These are phyloP conservation scores for Penicillium riverlandense DNA, from an alignment of 495 filamentous ascomycete genomes.

Conservation along the genomic window DNA sequence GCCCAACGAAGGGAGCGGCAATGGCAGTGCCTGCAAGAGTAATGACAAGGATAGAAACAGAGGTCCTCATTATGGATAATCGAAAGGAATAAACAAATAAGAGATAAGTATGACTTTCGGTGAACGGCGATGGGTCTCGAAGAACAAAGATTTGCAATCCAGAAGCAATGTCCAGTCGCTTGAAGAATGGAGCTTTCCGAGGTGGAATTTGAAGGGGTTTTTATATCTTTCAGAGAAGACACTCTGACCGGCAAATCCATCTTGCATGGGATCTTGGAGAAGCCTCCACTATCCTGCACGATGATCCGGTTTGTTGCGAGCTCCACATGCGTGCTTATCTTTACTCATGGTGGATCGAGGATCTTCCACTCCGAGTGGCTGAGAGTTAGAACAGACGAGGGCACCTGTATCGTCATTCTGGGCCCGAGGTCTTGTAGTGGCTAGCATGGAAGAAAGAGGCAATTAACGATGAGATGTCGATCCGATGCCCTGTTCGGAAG, in stretches of 20 bases:
- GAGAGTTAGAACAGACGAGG: not conserved
- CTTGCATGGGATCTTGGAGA: too few species aligned
- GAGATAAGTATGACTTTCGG: not conserved
- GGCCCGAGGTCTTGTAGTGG: too few species aligned
- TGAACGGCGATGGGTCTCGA: not conserved
- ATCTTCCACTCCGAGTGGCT: not conserved
- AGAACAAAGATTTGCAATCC: not conserved
- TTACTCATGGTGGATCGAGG: not conserved
- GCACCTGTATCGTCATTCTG: not conserved
- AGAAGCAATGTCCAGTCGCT: conserved; percentile 4
- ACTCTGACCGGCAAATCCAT: not conserved
- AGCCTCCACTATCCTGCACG: too few species aligned
- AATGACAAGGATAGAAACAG: conserved; percentile 8
- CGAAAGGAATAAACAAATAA: not conserved
- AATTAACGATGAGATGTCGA: conserved; percentile 1
- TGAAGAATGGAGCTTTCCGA: conserved; percentile 2
- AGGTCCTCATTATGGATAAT: conserved; percentile 13
- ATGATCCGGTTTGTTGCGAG: too few species aligned
- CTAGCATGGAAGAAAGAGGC: not conserved
- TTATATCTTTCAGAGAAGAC: conserved; percentile 7
- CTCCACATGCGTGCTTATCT: not conserved
- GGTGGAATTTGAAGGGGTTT: conserved; percentile 1
- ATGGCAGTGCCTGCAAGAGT: conserved; percentile 11
- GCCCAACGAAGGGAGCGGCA: conserved; percentile 6
- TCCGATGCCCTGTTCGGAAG: conserved; percentile 1